phyloP scores from a whole-genome alignment of 2,329 filamentous ascomycete genomes.

The Beauveria asiatica region DNA sequence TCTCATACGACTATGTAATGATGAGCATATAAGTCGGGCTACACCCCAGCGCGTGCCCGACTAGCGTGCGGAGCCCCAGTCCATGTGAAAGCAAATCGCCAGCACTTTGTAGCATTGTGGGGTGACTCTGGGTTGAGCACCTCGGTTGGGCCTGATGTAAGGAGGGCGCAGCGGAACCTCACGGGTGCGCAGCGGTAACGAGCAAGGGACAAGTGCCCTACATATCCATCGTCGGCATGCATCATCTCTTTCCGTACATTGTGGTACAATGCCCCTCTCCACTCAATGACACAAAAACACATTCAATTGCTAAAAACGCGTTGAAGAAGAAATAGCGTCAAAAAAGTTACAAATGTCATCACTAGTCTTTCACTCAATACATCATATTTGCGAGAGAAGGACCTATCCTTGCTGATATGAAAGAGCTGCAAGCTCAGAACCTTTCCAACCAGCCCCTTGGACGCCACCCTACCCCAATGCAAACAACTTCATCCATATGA shows the following conservation, averaged over 20 bases:
- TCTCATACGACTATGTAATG: constrained; percentile 6
- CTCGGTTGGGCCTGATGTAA: constrained; percentile 13
- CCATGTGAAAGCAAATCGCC: constrained; percentile 8
- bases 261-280: background rate
- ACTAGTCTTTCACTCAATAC: background rate
- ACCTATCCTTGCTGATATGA: background rate
- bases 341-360: too few species aligned
- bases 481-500: background rate
- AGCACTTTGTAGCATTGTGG: constrained; percentile 5
- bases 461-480: background rate
- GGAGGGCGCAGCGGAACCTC: constrained; percentile 6
- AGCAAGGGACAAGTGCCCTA: background rate
- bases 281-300: background rate
- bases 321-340: background rate
- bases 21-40: constrained; percentile 7
- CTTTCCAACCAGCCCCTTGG: background rate
- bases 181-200: background rate
- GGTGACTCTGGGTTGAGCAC: constrained; percentile 2
- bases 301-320: background rate
- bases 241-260: background rate
- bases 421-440: background rate
- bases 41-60: background rate
- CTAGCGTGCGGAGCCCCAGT: constrained; percentile 10
- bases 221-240: too few species aligned
- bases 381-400: background rate